Conservation (phyloP, 352 stramenopile genomes). For the Phytophthora pistaciae region DNA sequence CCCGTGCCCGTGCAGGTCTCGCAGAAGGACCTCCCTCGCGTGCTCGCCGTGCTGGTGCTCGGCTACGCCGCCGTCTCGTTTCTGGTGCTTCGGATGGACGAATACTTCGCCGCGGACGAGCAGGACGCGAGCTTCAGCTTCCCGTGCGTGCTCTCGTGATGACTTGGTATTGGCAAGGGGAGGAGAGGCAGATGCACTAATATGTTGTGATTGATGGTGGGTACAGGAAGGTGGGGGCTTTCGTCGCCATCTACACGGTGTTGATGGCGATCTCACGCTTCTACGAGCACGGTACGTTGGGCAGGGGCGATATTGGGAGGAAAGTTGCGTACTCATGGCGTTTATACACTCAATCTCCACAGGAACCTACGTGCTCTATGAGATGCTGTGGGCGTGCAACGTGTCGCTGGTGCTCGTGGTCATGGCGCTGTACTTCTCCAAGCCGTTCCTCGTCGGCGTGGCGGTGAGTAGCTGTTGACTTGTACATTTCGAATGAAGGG, state of each 20-base stretch:
- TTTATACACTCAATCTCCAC: neutral
- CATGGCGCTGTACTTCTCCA: slow-evolving; percentile 73
- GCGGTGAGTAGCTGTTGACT: slow-evolving; percentile 46
- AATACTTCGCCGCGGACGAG: slow-evolving; percentile 49
- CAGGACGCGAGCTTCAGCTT: slow-evolving; percentile 61
- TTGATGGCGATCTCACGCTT: slow-evolving; percentile 66
- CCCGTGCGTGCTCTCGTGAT: slow-evolving; percentile 40
- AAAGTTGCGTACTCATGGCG: slow-evolving; percentile 2
- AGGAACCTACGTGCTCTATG: slow-evolving; percentile 84
- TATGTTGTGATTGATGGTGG: neutral
- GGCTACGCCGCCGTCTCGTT: slow-evolving; percentile 41
- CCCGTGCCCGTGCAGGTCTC: slow-evolving; percentile 69
- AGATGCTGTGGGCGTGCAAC: slow-evolving; percentile 87
- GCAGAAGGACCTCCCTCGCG: slow-evolving; percentile 57
- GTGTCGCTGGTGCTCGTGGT: slow-evolving; percentile 74
- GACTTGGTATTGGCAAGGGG: neutral
- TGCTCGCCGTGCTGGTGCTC: slow-evolving; percentile 40
- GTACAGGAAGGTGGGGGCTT: slow-evolving; percentile 57
- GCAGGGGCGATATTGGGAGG: neutral
- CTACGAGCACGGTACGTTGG: slow-evolving; percentile 60
- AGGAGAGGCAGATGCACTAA: neutral
- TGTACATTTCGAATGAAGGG: neutral
- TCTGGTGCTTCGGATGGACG: slow-evolving; percentile 67
- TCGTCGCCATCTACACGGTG: slow-evolving; percentile 60
- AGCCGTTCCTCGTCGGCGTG: slow-evolving; percentile 86